Base-by-base conservation (phyloP, 345 rosid species). In the Arabidopsis suecica region DNA sequence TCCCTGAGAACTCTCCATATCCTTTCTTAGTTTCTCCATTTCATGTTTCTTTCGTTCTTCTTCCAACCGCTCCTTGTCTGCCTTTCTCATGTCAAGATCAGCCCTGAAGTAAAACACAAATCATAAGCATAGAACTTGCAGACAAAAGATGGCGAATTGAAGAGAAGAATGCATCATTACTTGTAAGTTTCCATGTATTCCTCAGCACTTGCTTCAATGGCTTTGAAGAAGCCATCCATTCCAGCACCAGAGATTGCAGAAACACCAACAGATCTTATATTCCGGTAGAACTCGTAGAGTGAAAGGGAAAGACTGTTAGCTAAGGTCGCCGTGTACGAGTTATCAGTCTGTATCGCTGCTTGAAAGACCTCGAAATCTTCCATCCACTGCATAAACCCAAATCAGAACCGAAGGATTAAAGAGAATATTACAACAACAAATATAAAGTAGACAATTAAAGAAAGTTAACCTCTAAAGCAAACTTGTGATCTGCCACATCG, bases 171-270 rank as follows among this genome's bases (percentile, higher is more conserved):
- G 68, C 9, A 61, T 65, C 72, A 37, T 34, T 90, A 90, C 96
- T 86, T 90, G 66, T 88, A 90, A 38, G 82, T 87, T 70, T 82
- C 90, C 91, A 90, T 87, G 71, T 84, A 88, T 70, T 91, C 96
- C 61, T 82, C 85, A 33, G 90, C 84, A 61, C 96, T 86, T 49
- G 85, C 88, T 71, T 85, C 91, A 60, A 91, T 80, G 72, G 92
- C 85, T 77, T 87, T 84, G 61, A 91, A 91, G 81, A 84, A 88
- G 47, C 79, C 83, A 78, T 83, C 89, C 88, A 87, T 87, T 60
- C 96, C 96, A 73, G 86, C 82, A 78, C 96, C 96, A 63, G 96
- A 74, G 71, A 91, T 82, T 41, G 96, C 93, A 63, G 96, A 91
- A 51, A 91, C 93, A 62, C 96, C 96, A 65, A 87, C 93, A 44